Base-by-base conservation (phyloP, 148 eudicot genomes). In the Rhododendron mucronatum region DNA sequence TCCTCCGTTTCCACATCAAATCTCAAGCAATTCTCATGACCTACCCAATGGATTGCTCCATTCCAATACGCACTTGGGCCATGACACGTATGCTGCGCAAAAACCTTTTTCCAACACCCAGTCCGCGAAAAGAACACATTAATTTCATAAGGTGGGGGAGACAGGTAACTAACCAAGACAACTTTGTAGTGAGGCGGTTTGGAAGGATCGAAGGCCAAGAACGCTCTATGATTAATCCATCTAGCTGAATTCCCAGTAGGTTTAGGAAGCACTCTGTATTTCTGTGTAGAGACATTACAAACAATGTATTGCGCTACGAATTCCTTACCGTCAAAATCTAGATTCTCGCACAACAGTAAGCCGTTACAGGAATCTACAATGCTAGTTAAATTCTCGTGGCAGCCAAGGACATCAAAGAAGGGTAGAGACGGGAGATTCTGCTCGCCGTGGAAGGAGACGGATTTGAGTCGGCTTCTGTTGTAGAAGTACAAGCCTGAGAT, bases 161-260 rank as follows among this genome's bases (percentile, higher is more conserved):
- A 0, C 12, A 0, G 5, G 4, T n/a, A 21, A 1, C 20, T 74
- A 74, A 39, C 1, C 48, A 77, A 41, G 23, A 77, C 0, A 41
- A 77, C 51, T 41, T 77, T 77, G 51, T 77, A 77, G 50, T 77
- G 80, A 77, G 16, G 80, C 8, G 80, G 41, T 77, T 77, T 77
- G 12, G 28, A 77, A 77, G 80, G 48, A 77, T 77, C 80, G 2
- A 41, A 77, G 7, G 80, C 80, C 80, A 77, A 41, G 50, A 12
- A 69, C 5, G 37, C 75, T 3, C 1, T 1, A 69, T 28, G 2
- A 28, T 16, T 3, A 55, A 1, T 5, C 28, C 1, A 12, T 4
- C 13, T 21, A 21, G 33, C 30, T 28, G 37, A 3, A 28, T 3
- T 28, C 71, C 13, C 71, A 2, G 2, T 9, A 63, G 30, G 69